These are phyloP conservation scores for Rhizopogon salebrosus DNA, from an alignment of 768 basidiomycete genomes.

Conservation along the genomic window DNA sequence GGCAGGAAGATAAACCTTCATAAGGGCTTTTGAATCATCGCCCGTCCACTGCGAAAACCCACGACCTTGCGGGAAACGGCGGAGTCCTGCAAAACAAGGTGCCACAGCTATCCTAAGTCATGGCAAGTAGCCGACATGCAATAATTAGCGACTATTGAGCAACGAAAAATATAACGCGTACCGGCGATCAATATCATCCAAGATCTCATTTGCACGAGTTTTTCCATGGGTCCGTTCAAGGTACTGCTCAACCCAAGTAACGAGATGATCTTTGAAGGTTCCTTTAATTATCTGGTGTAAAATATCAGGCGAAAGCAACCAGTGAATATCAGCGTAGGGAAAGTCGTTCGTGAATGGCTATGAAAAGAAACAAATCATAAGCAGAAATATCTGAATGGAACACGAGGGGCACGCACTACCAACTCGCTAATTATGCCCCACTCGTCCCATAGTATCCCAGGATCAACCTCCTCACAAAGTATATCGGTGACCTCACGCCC, in stretches of 20 bases:
- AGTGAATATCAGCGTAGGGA: constrained; percentile 22
- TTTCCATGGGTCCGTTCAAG: neutral
- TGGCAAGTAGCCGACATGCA: too few relatives aligned
- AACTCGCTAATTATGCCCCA: constrained; percentile 29
- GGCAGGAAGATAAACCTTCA: constrained; percentile 14
- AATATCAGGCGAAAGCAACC: constrained; percentile 31
- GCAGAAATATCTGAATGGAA: too few relatives aligned
- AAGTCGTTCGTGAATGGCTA: neutral
- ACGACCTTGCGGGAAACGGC: constrained; percentile 12
- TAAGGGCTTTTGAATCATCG: constrained; percentile 17
- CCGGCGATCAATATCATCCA: too few relatives aligned
- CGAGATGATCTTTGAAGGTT: constrained; percentile 10
- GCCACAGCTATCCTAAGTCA: neutral
- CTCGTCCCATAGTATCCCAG: constrained; percentile 28
- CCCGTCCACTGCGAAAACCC: constrained; percentile 18
- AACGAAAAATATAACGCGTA: too few relatives aligned
- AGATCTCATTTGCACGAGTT: neutral
- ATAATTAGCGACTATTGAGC: too few relatives aligned
- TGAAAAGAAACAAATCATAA: neutral
- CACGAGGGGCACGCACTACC: neutral
- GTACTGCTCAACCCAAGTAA: constrained; percentile 7
- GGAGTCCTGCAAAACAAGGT: constrained; percentile 7
- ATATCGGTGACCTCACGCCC: constrained; percentile 16
- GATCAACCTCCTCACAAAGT: constrained; percentile 22
- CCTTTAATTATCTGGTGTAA: constrained; percentile 21